phyloP scores from a whole-genome alignment of 2,329 filamentous ascomycete species.

The Exophiala bonariae region DNA sequence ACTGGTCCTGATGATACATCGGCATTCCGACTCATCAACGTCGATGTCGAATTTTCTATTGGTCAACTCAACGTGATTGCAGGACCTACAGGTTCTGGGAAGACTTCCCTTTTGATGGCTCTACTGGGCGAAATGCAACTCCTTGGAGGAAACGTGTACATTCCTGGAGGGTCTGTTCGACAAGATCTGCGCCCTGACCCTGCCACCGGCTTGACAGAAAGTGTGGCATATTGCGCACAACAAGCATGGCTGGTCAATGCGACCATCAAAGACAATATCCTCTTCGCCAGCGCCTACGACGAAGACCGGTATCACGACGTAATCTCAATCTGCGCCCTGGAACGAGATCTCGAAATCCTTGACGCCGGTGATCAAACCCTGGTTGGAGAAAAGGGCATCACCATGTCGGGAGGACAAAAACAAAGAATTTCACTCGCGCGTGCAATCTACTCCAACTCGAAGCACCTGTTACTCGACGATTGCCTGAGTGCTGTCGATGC shows the following conservation, averaged over 20 bases:
- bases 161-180: slow-evolving; percentile 81
- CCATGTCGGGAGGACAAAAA: slow-evolving; percentile 94
- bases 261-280: slow-evolving; percentile 92
- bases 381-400: slow-evolving; percentile 96
- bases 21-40: slow-evolving; percentile 78
- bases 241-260: slow-evolving; percentile 96
- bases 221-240: slow-evolving; percentile 93
- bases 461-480: slow-evolving; percentile 88
- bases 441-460: slow-evolving; percentile 92
- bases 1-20: slow-evolving; percentile 60
- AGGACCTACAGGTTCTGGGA: slow-evolving; percentile 90
- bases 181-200: slow-evolving; percentile 81
- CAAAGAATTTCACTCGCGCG: slow-evolving; percentile 96
- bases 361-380: slow-evolving; percentile 90
- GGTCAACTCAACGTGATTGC: slow-evolving; percentile 90
- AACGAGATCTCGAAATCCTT: slow-evolving; percentile 87
- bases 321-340: slow-evolving; percentile 84
- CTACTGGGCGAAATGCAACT: slow-evolving; percentile 94
- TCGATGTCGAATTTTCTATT: slow-evolving; percentile 79
- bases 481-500: slow-evolving; percentile 96
- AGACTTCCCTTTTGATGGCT: slow-evolving; percentile 94
- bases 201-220: slow-evolving; percentile 83
- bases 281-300: slow-evolving; percentile 81
- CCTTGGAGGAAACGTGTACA: slow-evolving; percentile 74
- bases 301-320: slow-evolving; percentile 83